These are phyloP conservation scores for Serendipita sp. DNA, from an alignment of 768 basidiomycete genomes.

Conservation along the genomic window DNA sequence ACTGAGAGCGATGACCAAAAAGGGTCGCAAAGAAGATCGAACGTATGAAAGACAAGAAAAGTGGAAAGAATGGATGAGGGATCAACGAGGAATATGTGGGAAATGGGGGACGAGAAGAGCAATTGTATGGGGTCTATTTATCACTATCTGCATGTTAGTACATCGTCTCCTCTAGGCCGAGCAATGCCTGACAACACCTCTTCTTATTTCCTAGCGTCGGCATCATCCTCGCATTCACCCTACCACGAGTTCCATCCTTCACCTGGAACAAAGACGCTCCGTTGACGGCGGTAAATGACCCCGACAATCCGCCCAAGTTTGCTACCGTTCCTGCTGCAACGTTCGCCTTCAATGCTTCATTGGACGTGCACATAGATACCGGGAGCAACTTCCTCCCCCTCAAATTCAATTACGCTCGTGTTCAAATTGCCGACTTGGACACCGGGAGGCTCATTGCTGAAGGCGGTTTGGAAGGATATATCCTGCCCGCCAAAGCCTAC, in stretches of 20 bases:
- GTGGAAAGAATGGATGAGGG: constrained; percentile 65
- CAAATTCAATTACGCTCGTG: constrained; percentile 49
- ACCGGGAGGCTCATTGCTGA: constrained; percentile 48
- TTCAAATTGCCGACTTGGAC: constrained; percentile 51
- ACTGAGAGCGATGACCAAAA: constrained; percentile 57
- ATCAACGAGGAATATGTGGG: constrained; percentile 66
- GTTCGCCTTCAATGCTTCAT: constrained; percentile 70
- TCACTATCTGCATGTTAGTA: constrained; percentile 44
- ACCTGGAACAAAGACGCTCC: constrained; percentile 42
- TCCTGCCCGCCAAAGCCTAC: constrained; percentile 49
- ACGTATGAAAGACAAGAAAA: constrained; percentile 32
- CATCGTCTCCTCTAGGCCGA: constrained; percentile 21
- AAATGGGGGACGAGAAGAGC: constrained; percentile 57
- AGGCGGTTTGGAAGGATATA: constrained; percentile 43
- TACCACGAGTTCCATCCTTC: constrained; percentile 70
- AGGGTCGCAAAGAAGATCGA: constrained; percentile 39
- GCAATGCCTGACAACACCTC: background rate
- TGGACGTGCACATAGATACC: constrained; percentile 65
- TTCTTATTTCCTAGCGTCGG: constrained; percentile 17
- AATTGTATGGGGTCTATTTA: constrained; percentile 37
- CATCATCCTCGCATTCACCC: constrained; percentile 55
- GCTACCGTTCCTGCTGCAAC: constrained; percentile 59
- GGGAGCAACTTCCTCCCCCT: constrained; percentile 59
- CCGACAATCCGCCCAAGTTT: constrained; percentile 30
- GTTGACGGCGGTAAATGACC: constrained; percentile 26